phyloP scores from a whole-genome alignment of 805 yeast species.

The Starmerella sirachaensis region DNA sequence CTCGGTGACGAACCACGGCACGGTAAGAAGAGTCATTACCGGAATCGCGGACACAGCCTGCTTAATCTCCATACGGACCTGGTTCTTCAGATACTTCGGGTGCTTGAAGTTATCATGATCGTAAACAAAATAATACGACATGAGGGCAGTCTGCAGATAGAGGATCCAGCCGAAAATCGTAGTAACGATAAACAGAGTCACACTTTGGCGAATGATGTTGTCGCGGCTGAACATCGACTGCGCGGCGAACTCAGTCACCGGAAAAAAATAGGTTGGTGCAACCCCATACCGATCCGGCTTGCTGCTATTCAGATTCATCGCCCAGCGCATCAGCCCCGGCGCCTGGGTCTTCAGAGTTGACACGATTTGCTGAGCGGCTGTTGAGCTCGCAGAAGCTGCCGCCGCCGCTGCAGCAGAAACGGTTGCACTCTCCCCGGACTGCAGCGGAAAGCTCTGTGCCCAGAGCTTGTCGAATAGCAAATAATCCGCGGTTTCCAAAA shows the following conservation, averaged over 20 bases:
- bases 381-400: slow-evolving; percentile 10
- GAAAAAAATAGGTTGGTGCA: slow-evolving; percentile 43
- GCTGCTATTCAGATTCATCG: slow-evolving; percentile 9
- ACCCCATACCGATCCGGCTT: slow-evolving; percentile 20
- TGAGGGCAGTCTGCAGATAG: slow-evolving; percentile 60
- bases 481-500: slow-evolving; percentile 68
- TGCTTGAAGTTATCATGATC: slow-evolving; percentile 88
- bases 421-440: too few species aligned
- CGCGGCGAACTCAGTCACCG: slow-evolving; percentile 44
- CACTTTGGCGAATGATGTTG: slow-evolving; percentile 55
- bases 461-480: slow-evolving; percentile 63
- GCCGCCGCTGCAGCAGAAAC: slow-evolving; percentile 5
- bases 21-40: slow-evolving; percentile 70
- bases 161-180: slow-evolving; percentile 78
- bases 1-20: slow-evolving; percentile 83
- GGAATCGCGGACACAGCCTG: slow-evolving; percentile 79
- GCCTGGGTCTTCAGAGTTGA: slow-evolving; percentile 3
- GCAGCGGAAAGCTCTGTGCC: slow-evolving; percentile 58
- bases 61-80: slow-evolving; percentile 69
- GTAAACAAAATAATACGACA: slow-evolving; percentile 68
- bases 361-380: slow-evolving; percentile 10
- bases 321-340: slow-evolving; percentile 5
- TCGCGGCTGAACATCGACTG: slow-evolving; percentile 64
- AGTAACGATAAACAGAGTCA: slow-evolving; percentile 57
- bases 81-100: slow-evolving; percentile 91